Evolutionary conservation across 225 moss, liverwort and hornwort genomes (phyloP), one percentile per base, ranked within the genome.

Genomic region (Sphagnum contortum): DNA sequence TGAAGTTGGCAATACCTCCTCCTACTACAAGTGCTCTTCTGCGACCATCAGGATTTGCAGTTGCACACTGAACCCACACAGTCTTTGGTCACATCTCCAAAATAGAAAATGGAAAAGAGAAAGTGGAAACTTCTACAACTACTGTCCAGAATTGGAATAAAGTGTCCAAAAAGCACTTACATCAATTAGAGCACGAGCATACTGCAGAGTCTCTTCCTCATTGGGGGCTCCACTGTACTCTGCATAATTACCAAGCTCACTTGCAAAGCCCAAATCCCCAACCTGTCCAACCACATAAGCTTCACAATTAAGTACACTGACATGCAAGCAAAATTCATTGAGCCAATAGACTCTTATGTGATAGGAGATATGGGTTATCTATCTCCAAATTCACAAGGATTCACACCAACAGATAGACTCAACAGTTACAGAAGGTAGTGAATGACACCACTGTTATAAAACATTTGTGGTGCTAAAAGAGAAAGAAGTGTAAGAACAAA

Each of bases 1-100:
- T 96, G 74, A 96, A 96, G 77, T 96, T 96, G 61, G 95, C 95
- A 73, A 96, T 96, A 50, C 95, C 92, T 53, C 95, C 95, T 55
- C 95, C 95, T 6, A 96, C 79, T 67, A 96, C 74, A 3, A 96
- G 79, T 4, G 95, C 95, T 72, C 95, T 78, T 44, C 82, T 55
- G 29, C 90, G 88, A 50, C 95, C 92, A 79, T 96, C 95, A 45
- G 95, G 87, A 70, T 92, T 83, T 60, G 87, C 86, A 72, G 95
- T 92, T 67, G 90, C 93, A 57, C 92, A 92, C 95, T 95, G 78
- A 51, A 5, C 9, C 52, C 67, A 68, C 57, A 77, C 11, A 72
- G 47, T 4, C 9, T 50, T 14, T 53, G 2, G 14, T 49, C 49
- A 65, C 6, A 48, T 44, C 44, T 58, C 12, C n/a, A 13, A 5